phyloP scores from a whole-genome alignment of 805 yeast species.

The Komagataella pseudopastoris region DNA sequence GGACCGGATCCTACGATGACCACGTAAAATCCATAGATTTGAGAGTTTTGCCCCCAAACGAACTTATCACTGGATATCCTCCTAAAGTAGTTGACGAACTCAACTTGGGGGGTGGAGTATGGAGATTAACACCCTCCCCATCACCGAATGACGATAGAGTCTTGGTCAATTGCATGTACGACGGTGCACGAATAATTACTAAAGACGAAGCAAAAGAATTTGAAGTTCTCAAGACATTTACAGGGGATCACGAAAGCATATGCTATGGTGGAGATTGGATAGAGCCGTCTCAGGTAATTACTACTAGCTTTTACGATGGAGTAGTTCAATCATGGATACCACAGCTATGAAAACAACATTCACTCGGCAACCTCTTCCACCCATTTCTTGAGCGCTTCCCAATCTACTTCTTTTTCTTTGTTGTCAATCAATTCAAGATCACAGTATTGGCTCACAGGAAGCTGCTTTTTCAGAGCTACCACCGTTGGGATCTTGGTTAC shows the following conservation, averaged over 20 bases:
- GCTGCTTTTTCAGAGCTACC: constrained; percentile 52
- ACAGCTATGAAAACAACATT: constrained; percentile 1
- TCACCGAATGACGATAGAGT: constrained; percentile 27
- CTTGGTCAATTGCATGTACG: constrained; percentile 87
- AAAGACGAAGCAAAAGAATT: constrained; percentile 14
- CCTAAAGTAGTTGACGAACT: constrained; percentile 32
- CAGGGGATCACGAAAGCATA: constrained; percentile 77
- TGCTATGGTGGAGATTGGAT: constrained; percentile 93
- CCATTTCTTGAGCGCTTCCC: constrained; percentile 28
- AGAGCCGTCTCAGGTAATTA: constrained; percentile 36
- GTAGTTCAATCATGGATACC: constrained; percentile 63
- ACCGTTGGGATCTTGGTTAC: constrained; percentile 46
- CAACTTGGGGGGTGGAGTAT: constrained; percentile 85
- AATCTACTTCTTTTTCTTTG: constrained; percentile 23
- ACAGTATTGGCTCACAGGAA: constrained; percentile 31
- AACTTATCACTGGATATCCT: constrained; percentile 30
- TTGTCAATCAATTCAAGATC: constrained; percentile 15
- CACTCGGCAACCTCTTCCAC: constrained; percentile 26
- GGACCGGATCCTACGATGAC: constrained; percentile 94
- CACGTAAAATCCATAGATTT: constrained; percentile 55
- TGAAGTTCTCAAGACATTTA: constrained; percentile 28
- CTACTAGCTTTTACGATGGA: constrained; percentile 88
- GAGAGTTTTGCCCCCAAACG: constrained; percentile 30
- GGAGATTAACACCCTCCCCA: constrained; percentile 71
- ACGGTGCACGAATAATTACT: constrained; percentile 66